Conservation (phyloP, 2,329 filamentous ascomycete genomes). For the Lecanicillium sp. region DNA sequence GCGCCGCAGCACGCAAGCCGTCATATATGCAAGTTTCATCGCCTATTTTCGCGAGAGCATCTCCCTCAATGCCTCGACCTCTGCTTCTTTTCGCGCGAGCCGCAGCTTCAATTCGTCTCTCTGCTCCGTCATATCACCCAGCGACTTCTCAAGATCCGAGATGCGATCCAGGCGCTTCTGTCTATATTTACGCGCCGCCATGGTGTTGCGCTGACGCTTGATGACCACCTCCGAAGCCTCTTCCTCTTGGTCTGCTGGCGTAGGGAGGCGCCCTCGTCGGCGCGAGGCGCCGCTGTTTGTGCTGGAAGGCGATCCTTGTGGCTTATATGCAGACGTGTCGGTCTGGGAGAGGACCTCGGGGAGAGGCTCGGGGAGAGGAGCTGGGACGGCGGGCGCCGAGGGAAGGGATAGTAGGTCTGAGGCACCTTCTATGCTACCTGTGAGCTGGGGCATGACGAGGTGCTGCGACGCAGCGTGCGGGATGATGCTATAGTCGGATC, state of each 20-base stretch:
- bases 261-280: neutral
- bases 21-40: no score
- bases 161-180: slow-evolving; percentile 65
- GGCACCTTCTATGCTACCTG: slow-evolving; percentile 4
- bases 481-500: slow-evolving; percentile 9
- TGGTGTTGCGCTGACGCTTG: slow-evolving; percentile 63
- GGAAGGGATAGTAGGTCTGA: slow-evolving; percentile 3
- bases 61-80: slow-evolving; percentile 54
- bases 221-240: slow-evolving; percentile 25
- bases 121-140: slow-evolving; percentile 54
- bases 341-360: no score
- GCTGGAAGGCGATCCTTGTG: slow-evolving; percentile 12
- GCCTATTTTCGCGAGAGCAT: slow-evolving; percentile 35
- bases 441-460: slow-evolving; percentile 8
- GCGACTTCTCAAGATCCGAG: slow-evolving; percentile 51
- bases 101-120: slow-evolving; percentile 57
- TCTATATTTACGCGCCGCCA: slow-evolving; percentile 65
- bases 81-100: slow-evolving; percentile 59
- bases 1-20: no score
- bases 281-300: slow-evolving; percentile 4
- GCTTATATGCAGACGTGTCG: slow-evolving; percentile 2
- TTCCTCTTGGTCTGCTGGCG: slow-evolving; percentile 21
- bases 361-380: neutral
- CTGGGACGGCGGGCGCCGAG: neutral
- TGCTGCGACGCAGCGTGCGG: slow-evolving; percentile 8